Evolutionary conservation across 2,329 filamentous ascomycete genomes (phyloP).

Genomic region (Xylariomycetidae sp.): DNA sequence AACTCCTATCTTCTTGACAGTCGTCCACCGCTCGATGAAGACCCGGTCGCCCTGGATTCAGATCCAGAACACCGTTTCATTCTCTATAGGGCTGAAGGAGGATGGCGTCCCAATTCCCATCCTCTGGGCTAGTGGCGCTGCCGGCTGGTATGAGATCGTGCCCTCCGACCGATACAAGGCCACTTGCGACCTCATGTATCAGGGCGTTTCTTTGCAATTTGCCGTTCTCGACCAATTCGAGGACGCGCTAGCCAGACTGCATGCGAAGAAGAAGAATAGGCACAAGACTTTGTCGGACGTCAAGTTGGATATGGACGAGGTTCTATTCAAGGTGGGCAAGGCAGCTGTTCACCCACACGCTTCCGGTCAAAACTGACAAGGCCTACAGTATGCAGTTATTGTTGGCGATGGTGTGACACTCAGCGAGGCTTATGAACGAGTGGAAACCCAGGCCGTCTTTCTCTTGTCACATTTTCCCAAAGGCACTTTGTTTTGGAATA

Average conservation of each 20-base stretch:
- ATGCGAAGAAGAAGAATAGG: constrained; percentile 24
- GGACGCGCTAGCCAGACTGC: constrained; percentile 25
- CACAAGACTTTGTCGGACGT: constrained; percentile 20
- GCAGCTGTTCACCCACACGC: background rate
- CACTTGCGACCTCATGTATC: constrained; percentile 54
- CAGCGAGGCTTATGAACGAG: constrained; percentile 41
- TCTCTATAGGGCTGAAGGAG: constrained; percentile 45
- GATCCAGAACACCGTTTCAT: constrained; percentile 41
- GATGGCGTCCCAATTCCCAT: constrained; percentile 44
- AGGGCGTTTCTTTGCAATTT: constrained; percentile 61
- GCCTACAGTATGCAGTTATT: constrained; percentile 40
- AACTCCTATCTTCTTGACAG: constrained; percentile 16
- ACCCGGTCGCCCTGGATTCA: constrained; percentile 32
- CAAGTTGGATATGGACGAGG: constrained; percentile 23
- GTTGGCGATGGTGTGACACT: constrained; percentile 47
- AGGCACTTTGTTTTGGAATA: constrained; percentile 44
- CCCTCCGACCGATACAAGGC: constrained; percentile 51
- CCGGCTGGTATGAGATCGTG: constrained; percentile 63
- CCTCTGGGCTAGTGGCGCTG: constrained; percentile 60
- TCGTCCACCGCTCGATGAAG: constrained; percentile 27
- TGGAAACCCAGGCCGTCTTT: constrained; percentile 43
- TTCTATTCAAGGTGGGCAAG: constrained; percentile 30
- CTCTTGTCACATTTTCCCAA: constrained; percentile 46
- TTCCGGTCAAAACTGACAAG: background rate
- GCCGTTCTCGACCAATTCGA: constrained; percentile 53